Percentiles rank a stretch among this genome's conserved stretches.
phyloP scores from a whole-genome alignment of 2,329 filamentous ascomycete genomes.

The Cytospora piceicola region DNA sequence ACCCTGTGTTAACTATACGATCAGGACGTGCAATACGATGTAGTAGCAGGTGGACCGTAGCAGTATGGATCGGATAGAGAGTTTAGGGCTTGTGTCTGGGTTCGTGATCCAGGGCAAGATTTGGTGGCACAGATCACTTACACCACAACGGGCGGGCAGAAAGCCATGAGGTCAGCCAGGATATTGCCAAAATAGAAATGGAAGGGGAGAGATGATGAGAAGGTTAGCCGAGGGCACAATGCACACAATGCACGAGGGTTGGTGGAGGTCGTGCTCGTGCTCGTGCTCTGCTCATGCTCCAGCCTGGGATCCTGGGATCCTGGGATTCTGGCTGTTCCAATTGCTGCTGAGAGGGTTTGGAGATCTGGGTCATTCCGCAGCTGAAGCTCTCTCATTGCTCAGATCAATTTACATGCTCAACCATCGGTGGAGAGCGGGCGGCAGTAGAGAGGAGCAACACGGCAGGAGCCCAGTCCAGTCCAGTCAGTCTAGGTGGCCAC shows the following conservation, averaged over 20 bases:
- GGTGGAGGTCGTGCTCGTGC: neutral
- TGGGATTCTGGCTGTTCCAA: no score
- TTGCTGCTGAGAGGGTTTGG: neutral
- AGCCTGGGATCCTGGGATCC: no score
- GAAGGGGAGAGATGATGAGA: neutral
- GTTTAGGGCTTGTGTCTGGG: neutral
- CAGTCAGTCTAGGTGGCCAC: neutral
- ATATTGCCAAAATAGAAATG: neutral
- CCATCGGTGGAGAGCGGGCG: neutral
- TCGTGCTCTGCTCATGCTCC: no score
- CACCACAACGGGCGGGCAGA: neutral
- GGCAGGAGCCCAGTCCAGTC: neutral
- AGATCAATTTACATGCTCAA: neutral
- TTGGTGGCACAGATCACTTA: neutral
- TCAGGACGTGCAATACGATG: neutral
- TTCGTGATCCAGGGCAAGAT: neutral
- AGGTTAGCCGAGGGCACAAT: slow-evolving; percentile 3
- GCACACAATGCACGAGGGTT: neutral
- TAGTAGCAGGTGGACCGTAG: neutral
- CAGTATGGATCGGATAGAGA: neutral
- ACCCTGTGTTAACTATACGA: neutral
- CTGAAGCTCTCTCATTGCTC: neutral
- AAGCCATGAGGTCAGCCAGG: neutral
- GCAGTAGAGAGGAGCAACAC: neutral
- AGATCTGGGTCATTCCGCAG: neutral